phyloP scores from a whole-genome alignment of 768 basidiomycete genomes.

The Serpula lacrymans region DNA sequence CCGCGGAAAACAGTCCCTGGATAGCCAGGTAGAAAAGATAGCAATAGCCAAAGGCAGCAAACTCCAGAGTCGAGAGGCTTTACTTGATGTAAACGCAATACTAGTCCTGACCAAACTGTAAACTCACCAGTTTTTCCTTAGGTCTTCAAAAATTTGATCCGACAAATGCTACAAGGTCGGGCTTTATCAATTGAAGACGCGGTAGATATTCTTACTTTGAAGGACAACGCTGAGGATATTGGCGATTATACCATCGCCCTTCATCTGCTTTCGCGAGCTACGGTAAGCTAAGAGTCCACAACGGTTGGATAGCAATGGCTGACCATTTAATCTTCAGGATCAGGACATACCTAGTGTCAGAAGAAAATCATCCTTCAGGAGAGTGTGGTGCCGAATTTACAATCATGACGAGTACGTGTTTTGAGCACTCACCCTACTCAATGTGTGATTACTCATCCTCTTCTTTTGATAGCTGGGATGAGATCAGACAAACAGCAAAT shows the following conservation, averaged over 20 bases:
- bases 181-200: conserved; percentile 75
- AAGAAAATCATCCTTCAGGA: conserved; percentile 63
- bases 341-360: conserved; percentile 72
- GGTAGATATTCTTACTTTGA: conserved; percentile 81
- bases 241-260: conserved; percentile 70
- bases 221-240: conserved; percentile 62
- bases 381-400: conserved; percentile 86
- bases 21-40: conserved; percentile 65
- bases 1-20: conserved; percentile 59
- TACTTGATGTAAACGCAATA: too few species aligned
- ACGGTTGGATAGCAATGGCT: neutral
- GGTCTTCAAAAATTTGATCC: conserved; percentile 70
- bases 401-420: conserved; percentile 79
- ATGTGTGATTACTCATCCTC: conserved; percentile 3
- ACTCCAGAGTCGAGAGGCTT: too few species aligned
- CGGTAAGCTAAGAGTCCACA: conserved; percentile 37
- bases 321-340: neutral
- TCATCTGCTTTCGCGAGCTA: conserved; percentile 56
- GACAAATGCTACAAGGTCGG: conserved; percentile 69
- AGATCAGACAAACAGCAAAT: conserved; percentile 68
- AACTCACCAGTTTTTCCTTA: too few species aligned
- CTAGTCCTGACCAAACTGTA: too few species aligned
- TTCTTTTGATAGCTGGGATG: conserved; percentile 61
- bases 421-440: neutral
- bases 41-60: conserved; percentile 50